phyloP scores from a whole-genome alignment of 202 grass and related monocot species.

The Schoenoplectus tabernaemontani region DNA sequence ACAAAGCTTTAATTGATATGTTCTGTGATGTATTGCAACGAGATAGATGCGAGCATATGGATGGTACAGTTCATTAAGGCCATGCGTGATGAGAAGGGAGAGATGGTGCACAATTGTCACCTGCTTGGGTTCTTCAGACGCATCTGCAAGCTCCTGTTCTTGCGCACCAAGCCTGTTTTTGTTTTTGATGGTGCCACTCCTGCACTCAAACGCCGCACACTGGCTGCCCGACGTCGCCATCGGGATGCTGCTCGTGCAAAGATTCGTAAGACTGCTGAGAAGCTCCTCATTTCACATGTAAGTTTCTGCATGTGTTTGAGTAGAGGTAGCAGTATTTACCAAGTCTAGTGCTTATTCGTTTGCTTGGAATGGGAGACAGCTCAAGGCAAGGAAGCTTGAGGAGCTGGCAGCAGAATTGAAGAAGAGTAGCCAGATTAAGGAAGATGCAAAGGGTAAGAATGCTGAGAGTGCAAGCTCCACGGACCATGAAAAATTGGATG shows the following conservation, averaged over 20 bases:
- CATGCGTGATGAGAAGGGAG: slow-evolving; percentile 91
- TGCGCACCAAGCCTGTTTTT: slow-evolving; percentile 75
- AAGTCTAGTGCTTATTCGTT: not conserved
- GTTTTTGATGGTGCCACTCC: slow-evolving; percentile 85
- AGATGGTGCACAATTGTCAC: slow-evolving; percentile 79
- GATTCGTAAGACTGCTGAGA: slow-evolving; percentile 93
- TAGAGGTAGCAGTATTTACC: not conserved
- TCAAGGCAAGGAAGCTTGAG: slow-evolving; percentile 86
- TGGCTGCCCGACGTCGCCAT: slow-evolving; percentile 70
- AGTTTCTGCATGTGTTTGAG: slow-evolving; percentile 5
- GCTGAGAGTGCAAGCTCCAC: slow-evolving; percentile 22
- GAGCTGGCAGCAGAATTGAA: slow-evolving; percentile 74
- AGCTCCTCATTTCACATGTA: slow-evolving; percentile 78
- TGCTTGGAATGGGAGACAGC: slow-evolving; percentile 28
- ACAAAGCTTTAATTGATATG: not conserved
- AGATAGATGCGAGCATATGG: slow-evolving; percentile 83
- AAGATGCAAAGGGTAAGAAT: slow-evolving; percentile 53
- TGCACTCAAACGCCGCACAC: slow-evolving; percentile 62
- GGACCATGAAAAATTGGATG: slow-evolving; percentile 63
- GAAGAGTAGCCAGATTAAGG: slow-evolving; percentile 37
- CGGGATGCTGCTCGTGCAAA: slow-evolving; percentile 80
- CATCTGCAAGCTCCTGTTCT: slow-evolving; percentile 94
- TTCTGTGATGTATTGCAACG: not conserved
- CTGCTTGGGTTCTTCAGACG: slow-evolving; percentile 84
- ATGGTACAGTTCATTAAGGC: slow-evolving; percentile 99